phyloP scores from a whole-genome alignment of 139 green algal genomes.

The Chlamydomonas asymmetrica region DNA sequence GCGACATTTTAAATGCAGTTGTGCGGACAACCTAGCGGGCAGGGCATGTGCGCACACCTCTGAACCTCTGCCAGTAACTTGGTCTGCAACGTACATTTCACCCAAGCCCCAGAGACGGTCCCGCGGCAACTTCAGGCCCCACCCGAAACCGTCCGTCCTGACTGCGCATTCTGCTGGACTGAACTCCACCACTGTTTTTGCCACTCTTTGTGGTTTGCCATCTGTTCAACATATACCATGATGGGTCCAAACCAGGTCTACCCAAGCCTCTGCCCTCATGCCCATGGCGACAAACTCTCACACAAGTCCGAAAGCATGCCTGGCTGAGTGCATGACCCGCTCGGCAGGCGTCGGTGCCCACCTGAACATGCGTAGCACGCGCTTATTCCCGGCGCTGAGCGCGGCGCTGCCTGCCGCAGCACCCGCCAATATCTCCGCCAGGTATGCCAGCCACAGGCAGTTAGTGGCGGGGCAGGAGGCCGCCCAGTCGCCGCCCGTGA shows the following conservation, averaged over 20 bases:
- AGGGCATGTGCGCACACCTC: neutral
- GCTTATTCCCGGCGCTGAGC: constrained; percentile 33
- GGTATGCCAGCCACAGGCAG: constrained; percentile 90
- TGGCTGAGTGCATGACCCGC: neutral
- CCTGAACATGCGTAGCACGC: constrained; percentile 53
- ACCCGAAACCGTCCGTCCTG: too few relatives aligned
- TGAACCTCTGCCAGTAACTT: neutral
- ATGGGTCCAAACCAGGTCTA: neutral
- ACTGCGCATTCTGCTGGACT: too few relatives aligned
- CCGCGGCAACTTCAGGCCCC: too few relatives aligned
- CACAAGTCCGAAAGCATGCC: constrained; percentile 36
- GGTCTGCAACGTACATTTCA: neutral
- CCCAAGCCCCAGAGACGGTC: neutral
- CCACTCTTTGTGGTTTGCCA: too few relatives aligned
- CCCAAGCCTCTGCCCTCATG: neutral
- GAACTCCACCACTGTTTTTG: too few relatives aligned
- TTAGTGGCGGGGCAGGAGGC: constrained; percentile 80
- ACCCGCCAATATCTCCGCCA: constrained; percentile 79
- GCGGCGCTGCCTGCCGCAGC: constrained; percentile 46
- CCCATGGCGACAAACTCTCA: constrained; percentile 34
- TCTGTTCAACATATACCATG: neutral
- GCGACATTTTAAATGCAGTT: neutral
- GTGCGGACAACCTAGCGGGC: neutral
- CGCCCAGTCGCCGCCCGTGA: constrained; percentile 69
- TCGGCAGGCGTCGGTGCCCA: neutral